These are phyloP conservation scores for Waltergamsia citrina DNA, from an alignment of 2,329 filamentous ascomycete genomes.

Conservation along the genomic window DNA sequence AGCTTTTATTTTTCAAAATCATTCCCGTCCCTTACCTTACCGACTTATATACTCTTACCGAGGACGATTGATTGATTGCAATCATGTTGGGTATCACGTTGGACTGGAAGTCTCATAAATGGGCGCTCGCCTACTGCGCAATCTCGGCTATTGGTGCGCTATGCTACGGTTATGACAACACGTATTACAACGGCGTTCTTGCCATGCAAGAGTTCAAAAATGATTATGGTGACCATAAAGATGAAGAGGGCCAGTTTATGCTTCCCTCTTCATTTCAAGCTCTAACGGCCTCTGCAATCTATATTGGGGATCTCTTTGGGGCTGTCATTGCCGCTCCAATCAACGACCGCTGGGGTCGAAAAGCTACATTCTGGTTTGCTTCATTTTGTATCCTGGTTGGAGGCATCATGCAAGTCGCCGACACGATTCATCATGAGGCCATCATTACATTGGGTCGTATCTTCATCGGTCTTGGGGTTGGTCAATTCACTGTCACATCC, in stretches of 20 bases:
- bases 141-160: slow-evolving; percentile 11
- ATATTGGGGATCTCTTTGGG: slow-evolving; percentile 23
- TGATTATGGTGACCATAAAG: slow-evolving; percentile 10
- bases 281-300: slow-evolving; percentile 21
- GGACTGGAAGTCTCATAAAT: slow-evolving; percentile 5
- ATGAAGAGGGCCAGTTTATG: slow-evolving; percentile 9
- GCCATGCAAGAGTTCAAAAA: slow-evolving; percentile 12
- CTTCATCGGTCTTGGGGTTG: slow-evolving; percentile 10
- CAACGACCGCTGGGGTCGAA: slow-evolving; percentile 21
- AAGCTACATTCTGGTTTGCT: slow-evolving; percentile 17
- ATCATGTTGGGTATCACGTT: too few relatives aligned
- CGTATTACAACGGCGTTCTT: slow-evolving; percentile 12
- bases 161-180: slow-evolving; percentile 10
- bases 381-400: slow-evolving; percentile 16
- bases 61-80: too few relatives aligned
- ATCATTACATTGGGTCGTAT: slow-evolving; percentile 9
- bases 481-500: slow-evolving; percentile 10
- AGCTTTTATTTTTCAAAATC: too few relatives aligned
- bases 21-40: too few relatives aligned
- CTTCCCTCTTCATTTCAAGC: slow-evolving; percentile 15
- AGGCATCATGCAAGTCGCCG: slow-evolving; percentile 7
- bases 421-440: slow-evolving; percentile 3
- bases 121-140: slow-evolving; percentile 17
- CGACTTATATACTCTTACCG: too few relatives aligned
- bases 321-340: slow-evolving; percentile 20